Evolutionary conservation across 345 rosid genomes (phyloP).

Genomic region (Carallia brachiata): DNA sequence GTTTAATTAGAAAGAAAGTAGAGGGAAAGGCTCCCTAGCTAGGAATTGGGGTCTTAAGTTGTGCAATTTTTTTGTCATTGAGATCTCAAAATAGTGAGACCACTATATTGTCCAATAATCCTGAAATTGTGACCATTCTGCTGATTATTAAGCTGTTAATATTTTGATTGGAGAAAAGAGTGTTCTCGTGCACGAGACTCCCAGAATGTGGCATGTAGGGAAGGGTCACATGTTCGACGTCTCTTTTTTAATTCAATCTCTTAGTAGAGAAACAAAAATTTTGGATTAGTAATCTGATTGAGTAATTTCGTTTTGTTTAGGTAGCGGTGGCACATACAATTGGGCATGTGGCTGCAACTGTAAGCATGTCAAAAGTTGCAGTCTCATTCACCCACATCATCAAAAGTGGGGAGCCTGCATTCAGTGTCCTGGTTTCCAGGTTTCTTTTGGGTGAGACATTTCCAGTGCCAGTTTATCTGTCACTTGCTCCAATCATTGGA

Average conservation of each 20-base stretch:
- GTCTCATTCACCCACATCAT: conserved; percentile 96
- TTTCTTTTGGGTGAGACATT: conserved; percentile 72
- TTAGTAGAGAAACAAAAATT: background rate
- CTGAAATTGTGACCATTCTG: too few relatives aligned
- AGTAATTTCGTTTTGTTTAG: conserved; percentile 36
- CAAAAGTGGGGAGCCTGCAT: conserved; percentile 97
- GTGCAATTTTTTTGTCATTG: too few relatives aligned
- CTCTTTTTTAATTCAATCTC: too few relatives aligned
- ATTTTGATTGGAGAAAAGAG: too few relatives aligned
- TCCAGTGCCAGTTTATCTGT: conserved; percentile 71
- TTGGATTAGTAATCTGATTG: conserved; percentile 9
- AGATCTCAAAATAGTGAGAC: too few relatives aligned
- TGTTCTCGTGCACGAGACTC: too few relatives aligned
- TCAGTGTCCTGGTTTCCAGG: conserved; percentile 78
- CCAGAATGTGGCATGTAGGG: too few relatives aligned
- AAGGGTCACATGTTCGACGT: too few relatives aligned
- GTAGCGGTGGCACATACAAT: conserved; percentile 96
- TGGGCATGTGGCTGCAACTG: conserved; percentile 97
- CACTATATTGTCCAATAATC: too few relatives aligned
- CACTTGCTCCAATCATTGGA: conserved; percentile 85
- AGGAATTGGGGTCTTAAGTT: background rate
- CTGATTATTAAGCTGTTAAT: too few relatives aligned
- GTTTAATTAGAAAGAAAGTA: background rate
- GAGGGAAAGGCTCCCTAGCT: background rate
- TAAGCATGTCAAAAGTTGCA: conserved; percentile 97